A percentile compares a stretch with the other conserved stretches of the same genome.
phyloP scores from a whole-genome alignment of 768 basidiomycete species.

The Phanerochaete sordida region DNA sequence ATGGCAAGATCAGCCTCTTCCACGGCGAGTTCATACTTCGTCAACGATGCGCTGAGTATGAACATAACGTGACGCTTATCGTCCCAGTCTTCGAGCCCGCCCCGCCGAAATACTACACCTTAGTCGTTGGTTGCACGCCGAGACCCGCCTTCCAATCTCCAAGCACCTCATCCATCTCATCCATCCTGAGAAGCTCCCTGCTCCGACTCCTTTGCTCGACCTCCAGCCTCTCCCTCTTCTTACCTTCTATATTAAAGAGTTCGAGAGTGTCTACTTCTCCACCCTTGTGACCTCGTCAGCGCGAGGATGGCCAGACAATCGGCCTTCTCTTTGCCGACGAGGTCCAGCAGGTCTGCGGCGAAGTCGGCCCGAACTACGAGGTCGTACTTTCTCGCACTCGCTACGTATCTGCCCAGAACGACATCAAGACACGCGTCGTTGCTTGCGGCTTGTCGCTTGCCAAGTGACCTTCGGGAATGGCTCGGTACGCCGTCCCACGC shows the following conservation, averaged over 20 bases:
- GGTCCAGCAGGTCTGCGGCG: constrained; percentile 90
- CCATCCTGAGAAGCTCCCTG: constrained; percentile 94
- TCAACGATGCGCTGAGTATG: constrained; percentile 87
- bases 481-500: constrained; percentile 92
- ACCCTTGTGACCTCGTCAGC: constrained; percentile 82
- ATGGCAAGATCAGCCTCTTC: constrained; percentile 95
- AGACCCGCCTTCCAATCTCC: constrained; percentile 91
- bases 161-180: constrained; percentile 99
- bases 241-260: constrained; percentile 91
- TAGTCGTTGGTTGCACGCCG: constrained; percentile 91
- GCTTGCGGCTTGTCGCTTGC: constrained; percentile 94
- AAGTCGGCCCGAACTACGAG: constrained; percentile 95
- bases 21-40: constrained; percentile 91
- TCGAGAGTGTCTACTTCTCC: constrained; percentile 79
- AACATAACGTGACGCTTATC: constrained; percentile 92
- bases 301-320: constrained; percentile 94
- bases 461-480: constrained; percentile 99
- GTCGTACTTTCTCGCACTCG: constrained; percentile 95
- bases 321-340: constrained; percentile 94
- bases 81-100: constrained; percentile 97
- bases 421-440: constrained; percentile 89
- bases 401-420: constrained; percentile 94
- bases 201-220: constrained; percentile 88
- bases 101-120: constrained; percentile 98
- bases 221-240: constrained; percentile 87